Evolutionary conservation across 2,329 filamentous ascomycete genomes (phyloP).

Genomic region (Sclerotinia nivalis): DNA sequence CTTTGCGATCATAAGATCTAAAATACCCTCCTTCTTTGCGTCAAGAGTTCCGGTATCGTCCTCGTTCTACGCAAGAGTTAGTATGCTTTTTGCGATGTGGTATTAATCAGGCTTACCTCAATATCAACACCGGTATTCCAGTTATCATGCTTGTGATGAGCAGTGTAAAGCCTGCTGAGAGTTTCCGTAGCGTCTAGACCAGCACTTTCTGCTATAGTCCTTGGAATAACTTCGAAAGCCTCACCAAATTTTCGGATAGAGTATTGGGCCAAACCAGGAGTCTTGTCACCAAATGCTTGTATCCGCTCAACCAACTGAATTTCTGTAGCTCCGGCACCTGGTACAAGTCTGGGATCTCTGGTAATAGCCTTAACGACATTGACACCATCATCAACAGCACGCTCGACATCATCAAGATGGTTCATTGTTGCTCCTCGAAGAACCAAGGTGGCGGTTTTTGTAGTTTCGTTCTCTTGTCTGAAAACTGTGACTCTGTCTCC

Average conservation of each 20-base stretch:
- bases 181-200: constrained; percentile 98
- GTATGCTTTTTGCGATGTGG: background rate
- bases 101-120: constrained; percentile 55
- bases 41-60: constrained; percentile 80
- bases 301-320: constrained; percentile 92
- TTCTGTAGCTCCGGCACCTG: constrained; percentile 92
- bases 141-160: constrained; percentile 83
- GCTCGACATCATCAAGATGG: constrained; percentile 94
- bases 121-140: constrained; percentile 95
- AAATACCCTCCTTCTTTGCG: constrained; percentile 81
- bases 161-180: constrained; percentile 86
- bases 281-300: constrained; percentile 87
- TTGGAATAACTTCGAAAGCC: constrained; percentile 94
- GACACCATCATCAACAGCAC: constrained; percentile 95
- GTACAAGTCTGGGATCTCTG: constrained; percentile 84
- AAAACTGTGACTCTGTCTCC: constrained; percentile 98
- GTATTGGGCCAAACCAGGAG: constrained; percentile 89
- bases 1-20: constrained; percentile 90
- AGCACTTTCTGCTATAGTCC: constrained; percentile 90
- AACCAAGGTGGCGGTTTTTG: constrained; percentile 90
- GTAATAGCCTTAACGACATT: constrained; percentile 99
- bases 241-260: constrained; percentile 97
- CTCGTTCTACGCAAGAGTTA: constrained; percentile 57
- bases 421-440: constrained; percentile 96
- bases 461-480: constrained; percentile 90